A percentile compares a stretch with the other conserved stretches of the same genome.
phyloP scores from a whole-genome alignment of 140 eudicot species.

The Flaveria floridana region DNA sequence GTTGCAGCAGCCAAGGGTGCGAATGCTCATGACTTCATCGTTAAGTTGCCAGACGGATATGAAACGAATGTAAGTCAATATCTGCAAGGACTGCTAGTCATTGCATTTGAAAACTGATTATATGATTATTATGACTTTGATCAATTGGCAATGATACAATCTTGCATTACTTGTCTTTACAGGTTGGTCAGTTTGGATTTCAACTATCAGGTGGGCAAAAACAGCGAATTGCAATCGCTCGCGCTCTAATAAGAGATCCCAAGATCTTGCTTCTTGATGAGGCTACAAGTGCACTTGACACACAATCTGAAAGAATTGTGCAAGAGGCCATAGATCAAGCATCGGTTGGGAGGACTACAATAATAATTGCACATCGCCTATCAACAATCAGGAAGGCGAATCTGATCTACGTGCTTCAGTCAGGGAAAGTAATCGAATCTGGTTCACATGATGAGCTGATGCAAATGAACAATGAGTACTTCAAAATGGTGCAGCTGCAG shows the following conservation, averaged over 20 bases:
- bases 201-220: constrained; percentile 72
- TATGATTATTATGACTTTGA: neutral
- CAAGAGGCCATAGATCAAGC: constrained; percentile 64
- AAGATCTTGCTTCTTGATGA: constrained; percentile 63
- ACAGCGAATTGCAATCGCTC: constrained; percentile 63
- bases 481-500: constrained; percentile 57
- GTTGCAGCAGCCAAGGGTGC: constrained; percentile 65
- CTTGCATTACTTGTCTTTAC: constrained; percentile 13
- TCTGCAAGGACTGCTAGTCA: neutral
- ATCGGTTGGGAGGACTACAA: constrained; percentile 56
- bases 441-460: constrained; percentile 58
- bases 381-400: constrained; percentile 48
- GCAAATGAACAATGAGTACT: constrained; percentile 42
- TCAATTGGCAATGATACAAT: neutral
- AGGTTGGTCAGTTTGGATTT: constrained; percentile 72
- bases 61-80: constrained; percentile 54
- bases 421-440: constrained; percentile 60
- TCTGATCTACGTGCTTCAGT: constrained; percentile 46
- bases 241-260: constrained; percentile 59
- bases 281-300: constrained; percentile 65
- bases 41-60: constrained; percentile 58
- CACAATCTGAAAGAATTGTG: constrained; percentile 52
- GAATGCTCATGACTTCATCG: constrained; percentile 61
- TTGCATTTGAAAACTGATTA: neutral
- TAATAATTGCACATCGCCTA: constrained; percentile 61